Evolutionary conservation across 2,329 filamentous ascomycete genomes (phyloP).

Genomic region (Ophidiomyces ophidiicola): DNA sequence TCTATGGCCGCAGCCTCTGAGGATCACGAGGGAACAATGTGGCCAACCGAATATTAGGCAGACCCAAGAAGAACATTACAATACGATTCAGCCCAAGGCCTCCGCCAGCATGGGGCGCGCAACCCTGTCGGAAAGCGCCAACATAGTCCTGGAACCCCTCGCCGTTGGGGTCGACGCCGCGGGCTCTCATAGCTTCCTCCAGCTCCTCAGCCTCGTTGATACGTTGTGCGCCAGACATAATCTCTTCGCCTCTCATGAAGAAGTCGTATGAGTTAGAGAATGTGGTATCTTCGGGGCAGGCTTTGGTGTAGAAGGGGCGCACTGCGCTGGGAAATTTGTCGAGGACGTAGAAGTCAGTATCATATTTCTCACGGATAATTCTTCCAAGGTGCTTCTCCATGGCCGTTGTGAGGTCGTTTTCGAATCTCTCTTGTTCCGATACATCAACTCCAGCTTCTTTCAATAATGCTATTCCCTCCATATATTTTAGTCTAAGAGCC

Average conservation of each 20-base stretch:
- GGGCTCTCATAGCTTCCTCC: constrained; percentile 45
- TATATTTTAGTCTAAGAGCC: constrained; percentile 39
- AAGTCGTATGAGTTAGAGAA: constrained; percentile 59
- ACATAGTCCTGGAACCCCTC: constrained; percentile 53
- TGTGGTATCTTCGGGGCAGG: constrained; percentile 53
- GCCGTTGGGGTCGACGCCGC: constrained; percentile 47
- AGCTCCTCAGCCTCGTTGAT: constrained; percentile 51
- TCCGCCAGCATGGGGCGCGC: constrained; percentile 52
- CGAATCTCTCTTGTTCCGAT: constrained; percentile 37
- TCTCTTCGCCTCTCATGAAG: constrained; percentile 60
- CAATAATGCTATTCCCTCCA: constrained; percentile 37
- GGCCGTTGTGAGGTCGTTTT: constrained; percentile 37
- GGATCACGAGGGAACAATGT: constrained; percentile 55
- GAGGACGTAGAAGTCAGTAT: constrained; percentile 91
- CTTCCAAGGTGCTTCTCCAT: constrained; percentile 62
- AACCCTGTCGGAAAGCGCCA: constrained; percentile 52
- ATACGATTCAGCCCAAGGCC: constrained; percentile 55
- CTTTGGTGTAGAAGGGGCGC: constrained; percentile 85
- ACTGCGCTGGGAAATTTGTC: constrained; percentile 90
- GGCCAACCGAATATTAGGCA: constrained; percentile 51
- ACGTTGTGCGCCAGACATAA: constrained; percentile 55
- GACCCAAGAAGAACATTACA: constrained; percentile 53
- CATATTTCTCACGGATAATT: constrained; percentile 75
- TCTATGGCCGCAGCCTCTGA: constrained; percentile 38
- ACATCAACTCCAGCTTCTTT: constrained; percentile 41